These are phyloP conservation scores for Rhodotorula sphaerocarpa DNA, from an alignment of 768 basidiomycete genomes.

Conservation along the genomic window DNA sequence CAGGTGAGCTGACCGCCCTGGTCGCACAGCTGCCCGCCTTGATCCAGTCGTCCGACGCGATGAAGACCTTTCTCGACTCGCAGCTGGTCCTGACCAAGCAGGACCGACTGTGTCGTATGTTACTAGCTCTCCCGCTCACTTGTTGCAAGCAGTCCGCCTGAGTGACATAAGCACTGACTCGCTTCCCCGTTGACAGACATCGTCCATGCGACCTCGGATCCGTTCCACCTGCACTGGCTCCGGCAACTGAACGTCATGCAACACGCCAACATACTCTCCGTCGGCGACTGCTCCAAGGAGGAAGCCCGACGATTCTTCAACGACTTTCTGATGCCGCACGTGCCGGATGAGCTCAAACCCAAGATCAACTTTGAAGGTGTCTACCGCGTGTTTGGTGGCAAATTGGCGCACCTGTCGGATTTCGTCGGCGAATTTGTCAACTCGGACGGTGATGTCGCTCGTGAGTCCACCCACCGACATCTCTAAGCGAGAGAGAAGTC, in stretches of 20 bases:
- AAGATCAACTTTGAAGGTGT: slow-evolving; percentile 62
- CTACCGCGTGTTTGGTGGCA: slow-evolving; percentile 74
- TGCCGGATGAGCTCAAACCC: slow-evolving; percentile 57
- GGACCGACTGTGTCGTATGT: slow-evolving; percentile 71
- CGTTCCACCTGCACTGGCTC: slow-evolving; percentile 28
- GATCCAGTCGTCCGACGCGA: slow-evolving; percentile 66
- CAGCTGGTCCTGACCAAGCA: slow-evolving; percentile 82
- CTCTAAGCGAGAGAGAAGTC: too few relatives aligned
- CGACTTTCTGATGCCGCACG: slow-evolving; percentile 57
- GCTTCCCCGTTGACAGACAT: slow-evolving; percentile 3
- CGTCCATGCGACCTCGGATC: slow-evolving; percentile 22
- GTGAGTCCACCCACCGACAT: slow-evolving; percentile 51
- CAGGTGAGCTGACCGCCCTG: not conserved
- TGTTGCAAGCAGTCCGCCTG: too few relatives aligned
- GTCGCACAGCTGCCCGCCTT: slow-evolving; percentile 51
- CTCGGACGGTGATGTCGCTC: slow-evolving; percentile 60
- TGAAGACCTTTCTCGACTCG: slow-evolving; percentile 76
- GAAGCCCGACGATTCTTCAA: slow-evolving; percentile 63
- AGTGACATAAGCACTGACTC: not conserved
- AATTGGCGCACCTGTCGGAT: slow-evolving; percentile 73
- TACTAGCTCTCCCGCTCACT: slow-evolving; percentile 54
- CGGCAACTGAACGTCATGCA: slow-evolving; percentile 25
- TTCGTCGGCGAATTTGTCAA: slow-evolving; percentile 54
- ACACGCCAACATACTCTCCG: slow-evolving; percentile 57
- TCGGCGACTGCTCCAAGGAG: slow-evolving; percentile 67